phyloP scores from a whole-genome alignment of 345 rosid species.

The Schrenkiella parvula region DNA sequence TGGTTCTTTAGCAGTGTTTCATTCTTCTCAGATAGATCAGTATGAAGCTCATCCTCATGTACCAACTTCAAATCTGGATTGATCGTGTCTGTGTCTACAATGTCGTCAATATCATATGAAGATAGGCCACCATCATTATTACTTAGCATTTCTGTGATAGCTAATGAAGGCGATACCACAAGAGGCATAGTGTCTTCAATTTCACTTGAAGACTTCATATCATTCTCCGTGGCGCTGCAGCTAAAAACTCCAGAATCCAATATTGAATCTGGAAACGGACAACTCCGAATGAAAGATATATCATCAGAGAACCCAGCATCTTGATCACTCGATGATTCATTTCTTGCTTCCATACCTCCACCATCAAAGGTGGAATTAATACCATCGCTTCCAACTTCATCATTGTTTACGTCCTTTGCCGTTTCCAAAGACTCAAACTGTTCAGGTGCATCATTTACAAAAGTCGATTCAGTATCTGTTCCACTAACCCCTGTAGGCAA shows the following conservation, averaged over 20 bases:
- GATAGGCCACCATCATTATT: constrained; percentile 18
- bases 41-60: constrained; percentile 18
- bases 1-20: constrained; percentile 14
- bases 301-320: constrained; percentile 9
- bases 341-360: constrained; percentile 21
- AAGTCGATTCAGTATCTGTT: background rate
- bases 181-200: constrained; percentile 28
- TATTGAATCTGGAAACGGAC: constrained; percentile 16
- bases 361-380: constrained; percentile 9
- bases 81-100: constrained; percentile 13
- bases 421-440: background rate
- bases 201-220: constrained; percentile 18
- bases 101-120: constrained; percentile 21
- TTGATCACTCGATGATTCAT: constrained; percentile 8
- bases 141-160: constrained; percentile 15
- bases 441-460: constrained; percentile 18
- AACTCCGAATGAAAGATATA: constrained; percentile 10
- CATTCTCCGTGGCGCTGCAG: constrained; percentile 16
- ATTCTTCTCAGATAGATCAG: constrained; percentile 24
- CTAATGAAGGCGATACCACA: constrained; percentile 25
- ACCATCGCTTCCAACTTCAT: constrained; percentile 13
- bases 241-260: constrained; percentile 8
- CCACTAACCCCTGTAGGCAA: background rate
- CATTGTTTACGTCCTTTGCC: background rate
- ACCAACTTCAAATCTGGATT: constrained; percentile 27